A percentile compares a stretch with the other conserved stretches of the same genome.
These are phyloP conservation scores for Leishmania turanica DNA, from an alignment of 208 protist species.

Conservation along the genomic window DNA sequence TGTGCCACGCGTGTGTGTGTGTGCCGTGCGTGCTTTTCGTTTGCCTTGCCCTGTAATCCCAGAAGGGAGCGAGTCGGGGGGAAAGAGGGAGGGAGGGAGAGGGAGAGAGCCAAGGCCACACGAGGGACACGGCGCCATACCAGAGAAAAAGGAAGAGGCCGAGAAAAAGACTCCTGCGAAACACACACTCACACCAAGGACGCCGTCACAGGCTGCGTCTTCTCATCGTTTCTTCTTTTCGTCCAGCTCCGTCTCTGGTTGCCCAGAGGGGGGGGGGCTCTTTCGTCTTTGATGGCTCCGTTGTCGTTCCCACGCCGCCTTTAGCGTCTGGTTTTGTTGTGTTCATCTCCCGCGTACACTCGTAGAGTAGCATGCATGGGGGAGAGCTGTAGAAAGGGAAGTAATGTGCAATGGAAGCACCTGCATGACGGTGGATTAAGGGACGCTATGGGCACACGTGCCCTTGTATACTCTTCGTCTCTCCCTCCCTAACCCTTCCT, in stretches of 20 bases:
- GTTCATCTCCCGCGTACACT: neutral
- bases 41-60: neutral
- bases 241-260: neutral
- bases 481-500: neutral
- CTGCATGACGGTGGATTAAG: neutral
- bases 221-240: neutral
- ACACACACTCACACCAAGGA: neutral
- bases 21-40: neutral
- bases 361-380: neutral
- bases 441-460: neutral
- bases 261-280: neutral
- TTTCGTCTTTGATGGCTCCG: neutral
- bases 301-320: neutral
- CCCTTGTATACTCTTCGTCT: neutral
- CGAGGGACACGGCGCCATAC: neutral
- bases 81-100: neutral
- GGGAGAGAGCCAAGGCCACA: neutral
- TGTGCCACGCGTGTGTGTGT: neutral
- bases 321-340: neutral
- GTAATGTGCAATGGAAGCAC: neutral
- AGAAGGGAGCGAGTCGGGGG: neutral
- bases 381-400: too few species aligned
- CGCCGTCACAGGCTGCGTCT: neutral
- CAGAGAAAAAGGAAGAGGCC: neutral
- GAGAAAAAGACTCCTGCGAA: neutral